Percentiles rank a stretch among this genome's conserved stretches.
Conservation (phyloP, 2,329 filamentous ascomycete species). For the Fusarium illudens region DNA sequence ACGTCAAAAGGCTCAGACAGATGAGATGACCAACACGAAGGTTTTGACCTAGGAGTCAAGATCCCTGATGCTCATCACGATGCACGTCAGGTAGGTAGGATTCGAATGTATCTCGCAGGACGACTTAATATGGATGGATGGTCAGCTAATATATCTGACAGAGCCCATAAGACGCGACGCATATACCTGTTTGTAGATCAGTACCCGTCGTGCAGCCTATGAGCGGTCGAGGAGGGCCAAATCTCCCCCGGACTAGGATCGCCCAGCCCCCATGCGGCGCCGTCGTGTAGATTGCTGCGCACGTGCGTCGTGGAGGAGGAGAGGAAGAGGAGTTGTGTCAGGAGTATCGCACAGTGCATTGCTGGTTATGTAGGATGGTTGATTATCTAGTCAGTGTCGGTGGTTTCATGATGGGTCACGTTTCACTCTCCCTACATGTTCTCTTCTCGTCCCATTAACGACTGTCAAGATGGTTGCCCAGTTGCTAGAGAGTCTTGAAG, state of each 20-base stretch:
- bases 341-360: conserved; percentile 31
- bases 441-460: background rate
- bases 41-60: background rate
- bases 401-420: background rate
- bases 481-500: background rate
- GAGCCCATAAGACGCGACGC: background rate
- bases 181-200: conserved; percentile 11
- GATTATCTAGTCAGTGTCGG: background rate
- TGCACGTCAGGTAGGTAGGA: background rate
- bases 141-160: conserved; percentile 3
- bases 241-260: conserved; percentile 35
- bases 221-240: background rate
- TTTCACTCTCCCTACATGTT: background rate
- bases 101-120: conserved; percentile 3
- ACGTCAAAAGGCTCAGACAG: background rate
- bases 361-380: background rate
- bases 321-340: too few relatives aligned
- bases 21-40: background rate
- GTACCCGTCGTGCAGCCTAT: conserved; percentile 11
- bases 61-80: conserved; percentile 16
- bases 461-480: too few relatives aligned
- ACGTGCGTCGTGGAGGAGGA: background rate
- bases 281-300: conserved; percentile 2
- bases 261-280: conserved; percentile 2
- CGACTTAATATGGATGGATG: conserved; percentile 10